Conservation (phyloP, 495 filamentous ascomycete genomes). For the Xylaria scruposa region DNA sequence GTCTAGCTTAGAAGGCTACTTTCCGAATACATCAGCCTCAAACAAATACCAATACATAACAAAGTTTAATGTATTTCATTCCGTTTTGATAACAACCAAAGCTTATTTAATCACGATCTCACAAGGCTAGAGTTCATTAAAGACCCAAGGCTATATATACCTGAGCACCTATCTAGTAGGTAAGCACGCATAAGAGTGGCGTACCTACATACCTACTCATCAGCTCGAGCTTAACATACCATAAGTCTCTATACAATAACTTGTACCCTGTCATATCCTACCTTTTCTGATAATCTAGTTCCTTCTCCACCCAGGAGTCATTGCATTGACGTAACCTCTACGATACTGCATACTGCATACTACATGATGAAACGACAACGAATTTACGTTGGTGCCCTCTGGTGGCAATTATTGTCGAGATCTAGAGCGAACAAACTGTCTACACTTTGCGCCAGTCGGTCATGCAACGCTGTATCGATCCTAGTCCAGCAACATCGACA, state of each 20-base stretch:
- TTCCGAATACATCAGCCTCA: not conserved
- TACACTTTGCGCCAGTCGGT: conserved; percentile 89
- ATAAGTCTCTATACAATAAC: not conserved
- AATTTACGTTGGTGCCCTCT: not conserved
- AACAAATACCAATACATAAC: not conserved
- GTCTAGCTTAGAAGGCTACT: not conserved
- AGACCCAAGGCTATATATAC: not conserved
- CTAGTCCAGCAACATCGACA: conserved; percentile 85
- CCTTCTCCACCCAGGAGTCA: not conserved
- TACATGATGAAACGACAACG: not conserved
- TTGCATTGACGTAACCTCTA: not conserved
- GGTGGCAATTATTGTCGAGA: not conserved
- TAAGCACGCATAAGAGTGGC: not conserved
- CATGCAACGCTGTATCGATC: conserved; percentile 89
- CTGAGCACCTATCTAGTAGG: not conserved
- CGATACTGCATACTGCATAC: not conserved
- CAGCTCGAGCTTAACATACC: not conserved
- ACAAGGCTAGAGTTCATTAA: not conserved
- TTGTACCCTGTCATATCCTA: not conserved
- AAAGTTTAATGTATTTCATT: not conserved
- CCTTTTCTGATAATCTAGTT: not conserved
- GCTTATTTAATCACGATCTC: not conserved
- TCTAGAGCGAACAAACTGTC: conserved; percentile 5
- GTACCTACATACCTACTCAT: not conserved
- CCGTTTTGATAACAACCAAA: not conserved